Conservation (phyloP, 257 asterid species). For the Nicotiana benthamiana region DNA sequence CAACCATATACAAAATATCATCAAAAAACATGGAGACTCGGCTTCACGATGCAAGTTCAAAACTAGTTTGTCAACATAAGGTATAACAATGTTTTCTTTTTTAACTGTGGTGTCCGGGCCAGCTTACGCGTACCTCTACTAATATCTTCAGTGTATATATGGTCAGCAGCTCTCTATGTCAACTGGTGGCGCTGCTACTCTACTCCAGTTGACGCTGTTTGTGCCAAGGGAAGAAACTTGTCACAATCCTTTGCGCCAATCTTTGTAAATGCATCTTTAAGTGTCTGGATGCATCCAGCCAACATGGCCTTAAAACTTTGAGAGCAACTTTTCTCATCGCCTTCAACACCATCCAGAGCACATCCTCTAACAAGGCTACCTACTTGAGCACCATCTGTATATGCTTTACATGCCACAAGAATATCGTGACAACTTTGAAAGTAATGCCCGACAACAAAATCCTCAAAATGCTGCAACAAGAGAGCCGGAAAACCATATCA, state of each 20-base stretch:
- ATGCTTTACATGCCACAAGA: constrained; percentile 15
- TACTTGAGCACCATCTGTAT: constrained; percentile 13
- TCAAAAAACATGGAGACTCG: background rate
- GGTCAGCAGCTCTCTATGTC: background rate
- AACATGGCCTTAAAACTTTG: background rate
- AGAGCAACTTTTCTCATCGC: background rate
- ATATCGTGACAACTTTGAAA: constrained; percentile 1
- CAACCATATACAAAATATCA: constrained; percentile 2
- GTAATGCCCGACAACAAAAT: constrained; percentile 22
- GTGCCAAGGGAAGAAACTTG: background rate
- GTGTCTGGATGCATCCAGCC: background rate
- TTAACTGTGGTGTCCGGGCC: too few relatives aligned
- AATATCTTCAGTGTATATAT: background rate
- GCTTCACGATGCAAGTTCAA: background rate
- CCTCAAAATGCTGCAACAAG: constrained; percentile 21
- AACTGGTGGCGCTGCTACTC: background rate
- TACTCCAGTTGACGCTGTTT: background rate
- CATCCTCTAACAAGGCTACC: constrained; percentile 12
- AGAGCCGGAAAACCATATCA: background rate
- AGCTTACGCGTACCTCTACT: too few relatives aligned
- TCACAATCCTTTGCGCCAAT: constrained; percentile 14
- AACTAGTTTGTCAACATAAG: background rate
- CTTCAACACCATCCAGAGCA: background rate
- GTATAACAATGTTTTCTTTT: background rate
- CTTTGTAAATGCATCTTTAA: constrained; percentile 1